A percentile compares a stretch with the other conserved stretches of the same genome.
Evolutionary conservation across 345 rosid genomes (phyloP).

Genomic region (Salix udensis): DNA sequence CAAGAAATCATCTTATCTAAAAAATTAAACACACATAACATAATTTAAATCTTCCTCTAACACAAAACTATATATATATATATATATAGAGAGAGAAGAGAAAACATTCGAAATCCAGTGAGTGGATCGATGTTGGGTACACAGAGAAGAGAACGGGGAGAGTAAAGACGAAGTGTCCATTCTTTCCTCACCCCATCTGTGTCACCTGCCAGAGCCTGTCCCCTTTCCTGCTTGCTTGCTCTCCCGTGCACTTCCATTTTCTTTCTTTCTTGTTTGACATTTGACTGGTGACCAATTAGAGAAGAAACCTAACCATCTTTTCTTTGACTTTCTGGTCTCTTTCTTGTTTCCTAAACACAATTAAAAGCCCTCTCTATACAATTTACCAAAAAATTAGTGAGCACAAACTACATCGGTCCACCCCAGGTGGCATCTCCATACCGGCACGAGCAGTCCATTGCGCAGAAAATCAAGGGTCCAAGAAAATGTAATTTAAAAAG

Average conservation of each 20-base stretch:
- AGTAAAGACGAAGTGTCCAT: background rate
- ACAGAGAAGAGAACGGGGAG: slow-evolving; percentile 4
- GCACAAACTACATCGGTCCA: background rate
- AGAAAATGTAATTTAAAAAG: too few relatives aligned
- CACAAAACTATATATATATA: too few relatives aligned
- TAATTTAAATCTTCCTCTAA: too few relatives aligned
- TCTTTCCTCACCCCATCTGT: background rate
- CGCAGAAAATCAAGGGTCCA: background rate
- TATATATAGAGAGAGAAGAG: background rate
- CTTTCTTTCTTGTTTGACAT: background rate
- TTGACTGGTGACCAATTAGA: too few relatives aligned
- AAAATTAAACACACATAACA: too few relatives aligned
- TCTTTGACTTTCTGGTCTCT: too few relatives aligned
- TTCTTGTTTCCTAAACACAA: too few relatives aligned
- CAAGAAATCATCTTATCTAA: too few relatives aligned
- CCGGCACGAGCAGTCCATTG: background rate
- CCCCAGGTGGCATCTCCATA: slow-evolving; percentile 9
- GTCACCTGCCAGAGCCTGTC: background rate
- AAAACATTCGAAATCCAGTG: background rate
- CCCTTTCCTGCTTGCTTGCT: background rate
- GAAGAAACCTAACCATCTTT: too few relatives aligned
- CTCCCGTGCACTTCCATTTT: background rate
- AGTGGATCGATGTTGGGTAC: background rate
- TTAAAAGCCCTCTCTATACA: too few relatives aligned
- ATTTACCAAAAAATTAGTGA: too few relatives aligned